Conservation (phyloP, 805 yeast species). For the Blastobotrys robertii region DNA sequence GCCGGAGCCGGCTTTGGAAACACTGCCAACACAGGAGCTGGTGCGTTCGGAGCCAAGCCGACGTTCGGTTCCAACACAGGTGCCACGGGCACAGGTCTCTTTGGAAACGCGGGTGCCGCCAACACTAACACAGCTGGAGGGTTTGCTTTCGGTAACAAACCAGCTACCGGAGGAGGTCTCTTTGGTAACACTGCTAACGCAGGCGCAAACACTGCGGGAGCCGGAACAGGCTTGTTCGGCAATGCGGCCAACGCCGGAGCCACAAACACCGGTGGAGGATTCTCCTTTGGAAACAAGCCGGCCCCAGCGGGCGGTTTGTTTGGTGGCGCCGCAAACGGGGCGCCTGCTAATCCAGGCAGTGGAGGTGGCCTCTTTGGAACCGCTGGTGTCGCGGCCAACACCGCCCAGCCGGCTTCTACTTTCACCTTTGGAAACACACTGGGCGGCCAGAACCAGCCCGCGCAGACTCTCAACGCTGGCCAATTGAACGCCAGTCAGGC, state of each 20-base stretch:
- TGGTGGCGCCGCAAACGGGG: slow-evolving; percentile 11
- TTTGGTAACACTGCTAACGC: slow-evolving; percentile 6
- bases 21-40: slow-evolving; percentile 7
- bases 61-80: slow-evolving; percentile 3
- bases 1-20: too few relatives aligned
- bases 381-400: neutral
- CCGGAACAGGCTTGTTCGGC: slow-evolving; percentile 13
- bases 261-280: slow-evolving; percentile 20
- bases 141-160: neutral
- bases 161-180: slow-evolving; percentile 9
- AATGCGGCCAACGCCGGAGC: slow-evolving; percentile 6
- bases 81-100: neutral
- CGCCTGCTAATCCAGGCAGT: slow-evolving; percentile 2
- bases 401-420: too few relatives aligned
- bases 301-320: slow-evolving; percentile 13
- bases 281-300: slow-evolving; percentile 16
- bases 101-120: neutral
- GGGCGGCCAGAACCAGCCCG: neutral
- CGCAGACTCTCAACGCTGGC: neutral
- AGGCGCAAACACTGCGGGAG: slow-evolving; percentile 8
- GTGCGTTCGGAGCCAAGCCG: slow-evolving; percentile 10
- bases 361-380: slow-evolving; percentile 13
- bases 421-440: too few relatives aligned
- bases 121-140: neutral
- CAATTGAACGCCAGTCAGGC: neutral